Evolutionary conservation across 1,284 basidiomycete species (phyloP).

Genomic region (Puccinia polysora): DNA sequence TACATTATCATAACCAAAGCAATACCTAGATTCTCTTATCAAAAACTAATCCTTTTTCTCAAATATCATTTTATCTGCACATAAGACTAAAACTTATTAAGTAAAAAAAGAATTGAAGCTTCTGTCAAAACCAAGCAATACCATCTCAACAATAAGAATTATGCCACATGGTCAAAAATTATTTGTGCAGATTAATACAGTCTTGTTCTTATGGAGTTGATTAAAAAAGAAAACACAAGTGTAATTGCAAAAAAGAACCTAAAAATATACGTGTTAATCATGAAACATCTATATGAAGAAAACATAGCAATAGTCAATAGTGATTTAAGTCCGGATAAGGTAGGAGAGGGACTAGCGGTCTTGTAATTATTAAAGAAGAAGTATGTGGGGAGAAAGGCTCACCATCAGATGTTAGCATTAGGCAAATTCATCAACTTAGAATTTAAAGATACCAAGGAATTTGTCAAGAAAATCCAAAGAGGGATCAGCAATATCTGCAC

Average conservation of each 20-base stretch:
- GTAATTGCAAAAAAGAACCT: not conserved
- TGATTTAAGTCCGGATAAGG: not conserved
- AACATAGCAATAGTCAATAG: not conserved
- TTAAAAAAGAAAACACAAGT: too few species aligned
- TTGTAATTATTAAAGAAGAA: not conserved
- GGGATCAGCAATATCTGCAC: not conserved
- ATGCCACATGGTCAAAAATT: too few species aligned
- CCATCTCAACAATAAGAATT: too few species aligned
- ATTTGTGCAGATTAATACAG: too few species aligned
- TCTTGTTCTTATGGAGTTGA: too few species aligned
- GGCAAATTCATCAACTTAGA: not conserved
- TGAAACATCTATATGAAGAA: not conserved
- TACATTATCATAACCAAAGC: too few species aligned
- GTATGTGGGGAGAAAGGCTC: not conserved
- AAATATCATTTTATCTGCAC: too few species aligned
- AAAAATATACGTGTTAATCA: not conserved
- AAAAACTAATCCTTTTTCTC: too few species aligned
- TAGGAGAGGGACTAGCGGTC: not conserved
- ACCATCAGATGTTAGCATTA: not conserved
- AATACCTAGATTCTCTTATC: too few species aligned
- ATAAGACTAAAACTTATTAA: too few species aligned
- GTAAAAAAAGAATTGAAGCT: too few species aligned
- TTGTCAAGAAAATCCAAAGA: not conserved
- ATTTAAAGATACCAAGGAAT: not conserved
- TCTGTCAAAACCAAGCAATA: too few species aligned